Base-by-base conservation (phyloP, 2,329 filamentous ascomycete species). In the Trichoderma endophyticum region DNA sequence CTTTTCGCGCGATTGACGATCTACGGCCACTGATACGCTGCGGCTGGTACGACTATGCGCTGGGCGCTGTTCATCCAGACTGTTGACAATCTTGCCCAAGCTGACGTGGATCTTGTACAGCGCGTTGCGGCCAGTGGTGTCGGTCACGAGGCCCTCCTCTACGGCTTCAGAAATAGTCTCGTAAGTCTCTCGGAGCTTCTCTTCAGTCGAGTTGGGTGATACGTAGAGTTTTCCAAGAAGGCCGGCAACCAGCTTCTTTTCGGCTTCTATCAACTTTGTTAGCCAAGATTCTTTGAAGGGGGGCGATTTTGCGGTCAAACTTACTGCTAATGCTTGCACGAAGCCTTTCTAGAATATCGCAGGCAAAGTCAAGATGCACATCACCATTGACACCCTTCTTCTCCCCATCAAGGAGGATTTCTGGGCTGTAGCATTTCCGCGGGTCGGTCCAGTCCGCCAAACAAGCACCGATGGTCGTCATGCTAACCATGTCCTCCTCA, bases 381-480 rank as follows among this genome's bases (percentile, higher is more conserved):
- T 94, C 91, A 9, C 92, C 92, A 74, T 92, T 91, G 18, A 93
- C 87, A 66, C 84, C 85, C 83, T 87, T 91, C 81, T 88, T 91
- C 68, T 88, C 86, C 1, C 84, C 85, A 63, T 92, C 88, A 72
- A 84, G 82, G 1, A 86, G 77, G 1, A 82, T 76, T 5, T 82
- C 84, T 75, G 83, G 86, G 71, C 80, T 87, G 82, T 83, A 92
- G 83, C 84, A 93, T 80, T 97, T 95, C 64, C 95, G 87, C 48
- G 95, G 94, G 80, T 98, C 95, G 0, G 95, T 98, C 96, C 95
- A 98, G 80, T 98, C 95, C 0, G 95, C 89, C 8, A 98, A 84
- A 77, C 94, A 95, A 3, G 93, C 90, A 1, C 93, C 94, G 72
- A 97, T 93, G 3, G 91, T 89, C 57, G 89, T 87, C 75, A 97